Evolutionary conservation across 106 monocot species (phyloP), one percentile per base, ranked within the genome.

Genomic region (Gastrodia elata): DNA sequence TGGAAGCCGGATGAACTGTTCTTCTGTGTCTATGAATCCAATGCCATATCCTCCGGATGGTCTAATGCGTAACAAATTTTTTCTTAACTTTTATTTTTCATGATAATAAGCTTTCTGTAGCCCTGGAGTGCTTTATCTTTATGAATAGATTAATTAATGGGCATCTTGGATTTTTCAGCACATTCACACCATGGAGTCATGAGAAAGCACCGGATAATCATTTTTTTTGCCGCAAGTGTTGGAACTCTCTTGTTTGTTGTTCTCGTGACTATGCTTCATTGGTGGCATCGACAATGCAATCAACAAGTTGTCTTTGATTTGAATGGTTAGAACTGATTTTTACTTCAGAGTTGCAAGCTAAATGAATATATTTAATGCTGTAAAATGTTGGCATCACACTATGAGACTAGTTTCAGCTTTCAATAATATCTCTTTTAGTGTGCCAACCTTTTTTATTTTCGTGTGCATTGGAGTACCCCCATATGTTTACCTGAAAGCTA

Each of bases 271-370:
- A 84, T 92, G 48, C 70, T 97, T 74, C 77, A 90, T 74, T 92
- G 86, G 86, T 90, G 96, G 88, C 85, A 81, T 9, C 86, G 80
- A 25, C 80, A 81, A 69, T 80, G 80, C 58, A 86, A 77, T 49
- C 85, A 86, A 56, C 90, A 92, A 77, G 71, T 97, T 67, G 92
- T 97, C 76, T 90, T 86, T 83, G 92, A 97, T 72, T 87, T 97
- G 40, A 89, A 92, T 73, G 96, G 96, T 96, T 55, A 76, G 81
- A 65, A 25, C 65, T 70, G 35, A 20, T 36, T 46, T 20, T 6
- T n/a, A 38, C 15, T 65, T 11, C 11, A 32, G 6, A 18, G 34
- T 13, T 30, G 10, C 64, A 64, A 64, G 27, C 32, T 64, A 28
- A 64, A 32, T 27, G 32, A 8, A 38, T 67, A 20, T 67, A 38